Evolutionary conservation across 768 basidiomycete genomes (phyloP), one percentile per base, ranked within the genome.

Genomic region (Phylloporus sp.): DNA sequence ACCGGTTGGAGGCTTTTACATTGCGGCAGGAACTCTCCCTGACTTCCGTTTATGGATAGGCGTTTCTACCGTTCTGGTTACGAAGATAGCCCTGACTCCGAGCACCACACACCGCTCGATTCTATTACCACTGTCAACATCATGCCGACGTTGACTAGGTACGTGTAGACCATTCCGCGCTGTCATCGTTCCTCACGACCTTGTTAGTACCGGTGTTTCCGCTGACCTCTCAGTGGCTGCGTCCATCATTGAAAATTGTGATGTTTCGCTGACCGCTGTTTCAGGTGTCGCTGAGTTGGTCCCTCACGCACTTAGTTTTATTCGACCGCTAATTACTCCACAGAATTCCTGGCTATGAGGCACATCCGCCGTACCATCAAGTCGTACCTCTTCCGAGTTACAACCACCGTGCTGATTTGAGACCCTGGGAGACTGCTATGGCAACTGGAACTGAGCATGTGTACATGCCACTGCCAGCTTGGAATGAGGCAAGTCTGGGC

Each of bases 211-310:
- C 22, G 11, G 27, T 29, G 21, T 24, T 33, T 24, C 40, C 18
- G 15, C 15, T n/a, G 21, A 26, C 2, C 5, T 33, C 22, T 6
- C 48, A 11, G 8, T 20, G 26, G 29, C 49, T 11, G 9, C 8
- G 3, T 24, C 48, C 21, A 11, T 18, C 38, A 37, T 44, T 17
- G 26, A 9, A 20, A 29, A 38, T 42, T 2, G 15, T 18, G 49
- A 39, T 31, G 23, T 20, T 37, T 22, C 51, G 20, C 39, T 44
- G 48, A 32, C 36, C 22, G 10, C 27, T 11, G 10, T 15, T 24
- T 20, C 34, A 11, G 22, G 15, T 13, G 10, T 21, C 42, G 29
- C 46, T 22, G 48, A 42, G 60, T 64, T 24, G 42, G 60, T 53
- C 34, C 17, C 17, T 23, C 13, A 1, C 21, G 13, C 34, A 8